These are phyloP conservation scores for Orychophragmus violaceus DNA, from an alignment of 345 rosid species.

Conservation along the genomic window DNA sequence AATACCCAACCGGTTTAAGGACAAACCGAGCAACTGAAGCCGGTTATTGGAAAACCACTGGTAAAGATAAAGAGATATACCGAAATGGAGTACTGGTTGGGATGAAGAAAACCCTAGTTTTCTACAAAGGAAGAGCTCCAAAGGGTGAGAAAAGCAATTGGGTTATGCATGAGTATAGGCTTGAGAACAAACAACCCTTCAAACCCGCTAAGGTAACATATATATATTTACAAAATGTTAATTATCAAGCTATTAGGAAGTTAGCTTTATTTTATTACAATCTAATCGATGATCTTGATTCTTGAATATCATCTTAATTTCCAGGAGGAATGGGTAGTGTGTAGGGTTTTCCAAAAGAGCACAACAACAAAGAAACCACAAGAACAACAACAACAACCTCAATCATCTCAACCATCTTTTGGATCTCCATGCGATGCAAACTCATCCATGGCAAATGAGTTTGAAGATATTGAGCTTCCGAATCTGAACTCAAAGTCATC, in stretches of 20 bases:
- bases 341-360: constrained; percentile 74
- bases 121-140: constrained; percentile 92
- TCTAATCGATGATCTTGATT: neutral
- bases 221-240: neutral
- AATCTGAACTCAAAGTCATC: constrained; percentile 39
- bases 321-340: constrained; percentile 95
- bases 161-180: constrained; percentile 98
- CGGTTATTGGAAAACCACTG: constrained; percentile 96
- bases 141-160: constrained; percentile 93
- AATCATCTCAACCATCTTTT: constrained; percentile 60
- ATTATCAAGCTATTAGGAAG: neutral
- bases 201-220: constrained; percentile 49
- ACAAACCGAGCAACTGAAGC: constrained; percentile 94
- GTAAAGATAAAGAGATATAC: constrained; percentile 82
- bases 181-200: constrained; percentile 61
- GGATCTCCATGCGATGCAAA: constrained; percentile 76
- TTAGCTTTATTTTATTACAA: neutral
- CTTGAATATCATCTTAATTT: neutral
- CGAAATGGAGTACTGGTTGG: constrained; percentile 63
- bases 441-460: constrained; percentile 55
- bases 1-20: constrained; percentile 94
- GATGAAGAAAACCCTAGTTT: constrained; percentile 98
- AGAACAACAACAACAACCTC: constrained; percentile 39
- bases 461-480: constrained; percentile 69
- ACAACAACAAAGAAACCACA: constrained; percentile 46